Evolutionary conservation across 257 asterid genomes (phyloP).

Genomic region (Schizonepeta tenuifolia): DNA sequence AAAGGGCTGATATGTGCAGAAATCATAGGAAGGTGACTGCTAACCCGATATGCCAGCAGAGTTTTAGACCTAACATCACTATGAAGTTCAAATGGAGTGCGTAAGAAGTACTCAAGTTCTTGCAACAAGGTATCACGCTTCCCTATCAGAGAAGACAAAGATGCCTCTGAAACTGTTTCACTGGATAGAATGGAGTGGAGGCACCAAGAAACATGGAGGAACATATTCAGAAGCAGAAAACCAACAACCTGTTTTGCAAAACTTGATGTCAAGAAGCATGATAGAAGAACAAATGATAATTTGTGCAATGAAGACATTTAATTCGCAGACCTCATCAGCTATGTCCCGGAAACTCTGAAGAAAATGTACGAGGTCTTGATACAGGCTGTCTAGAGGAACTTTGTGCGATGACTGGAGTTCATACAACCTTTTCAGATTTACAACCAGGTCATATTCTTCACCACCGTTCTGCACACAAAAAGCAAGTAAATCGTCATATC

Average conservation of each 20-base stretch:
- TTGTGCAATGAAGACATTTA: constrained; percentile 21
- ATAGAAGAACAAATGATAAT: constrained; percentile 15
- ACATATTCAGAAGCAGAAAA: constrained; percentile 93
- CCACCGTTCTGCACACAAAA: constrained; percentile 77
- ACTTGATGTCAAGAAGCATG: constrained; percentile 34
- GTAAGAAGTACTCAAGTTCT: constrained; percentile 74
- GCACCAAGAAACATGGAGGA: constrained; percentile 90
- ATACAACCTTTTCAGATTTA: constrained; percentile 85
- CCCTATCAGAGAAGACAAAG: constrained; percentile 57
- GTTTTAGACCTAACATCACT: constrained; percentile 51
- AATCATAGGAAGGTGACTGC: constrained; percentile 31
- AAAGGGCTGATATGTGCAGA: constrained; percentile 14
- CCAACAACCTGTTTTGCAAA: constrained; percentile 65
- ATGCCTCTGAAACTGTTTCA: constrained; percentile 71
- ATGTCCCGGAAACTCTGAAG: constrained; percentile 73
- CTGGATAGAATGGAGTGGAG: constrained; percentile 61
- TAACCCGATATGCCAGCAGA: constrained; percentile 83
- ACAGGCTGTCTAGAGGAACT: constrained; percentile 67
- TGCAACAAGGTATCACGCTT: constrained; percentile 76
- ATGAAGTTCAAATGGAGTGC: constrained; percentile 42
- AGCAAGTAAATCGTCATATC: constrained; percentile 36
- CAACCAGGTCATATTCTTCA: constrained; percentile 87
- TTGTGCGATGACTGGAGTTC: constrained; percentile 79
- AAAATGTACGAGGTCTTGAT: constrained; percentile 63
- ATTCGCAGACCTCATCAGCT: constrained; percentile 75